These are phyloP conservation scores for Penicillium canescens DNA, from an alignment of 495 filamentous ascomycete genomes.

Conservation along the genomic window DNA sequence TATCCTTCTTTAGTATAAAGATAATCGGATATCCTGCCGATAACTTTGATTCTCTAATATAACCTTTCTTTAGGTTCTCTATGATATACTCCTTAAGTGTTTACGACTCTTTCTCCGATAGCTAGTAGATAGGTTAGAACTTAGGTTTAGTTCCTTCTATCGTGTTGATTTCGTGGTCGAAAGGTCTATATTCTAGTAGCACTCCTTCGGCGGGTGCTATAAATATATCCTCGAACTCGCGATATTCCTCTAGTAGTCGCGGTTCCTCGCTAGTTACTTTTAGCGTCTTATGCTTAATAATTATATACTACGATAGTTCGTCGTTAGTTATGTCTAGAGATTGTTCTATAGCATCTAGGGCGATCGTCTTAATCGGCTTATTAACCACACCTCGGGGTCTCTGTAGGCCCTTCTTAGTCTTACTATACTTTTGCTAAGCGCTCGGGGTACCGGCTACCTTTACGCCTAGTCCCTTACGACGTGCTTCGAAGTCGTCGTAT, in stretches of 20 bases:
- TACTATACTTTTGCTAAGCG: too few relatives aligned
- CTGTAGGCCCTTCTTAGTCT: not conserved
- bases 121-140: constrained; percentile 11
- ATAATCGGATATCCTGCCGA: constrained; percentile 12
- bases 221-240: constrained; percentile 3
- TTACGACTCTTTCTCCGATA: constrained; percentile 11
- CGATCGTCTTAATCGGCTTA: not conserved
- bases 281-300: not conserved
- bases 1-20: constrained; percentile 30
- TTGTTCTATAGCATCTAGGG: not conserved
- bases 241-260: constrained; percentile 4
- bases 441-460: not conserved
- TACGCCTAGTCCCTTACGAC: not conserved
- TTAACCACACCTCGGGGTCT: not conserved
- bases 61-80: constrained; percentile 13
- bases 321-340: not conserved
- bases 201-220: not conserved
- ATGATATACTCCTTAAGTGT: constrained; percentile 20
- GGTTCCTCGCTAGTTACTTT: not conserved
- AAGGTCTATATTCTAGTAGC: constrained; percentile 1
- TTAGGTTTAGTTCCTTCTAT: constrained; percentile 3
- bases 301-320: not conserved
- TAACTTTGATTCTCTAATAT: constrained; percentile 13
- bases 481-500: not conserved
- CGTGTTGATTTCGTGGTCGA: constrained; percentile 4